A percentile compares a stretch with the other conserved stretches of the same genome.
Conservation (phyloP, 225 moss, liverwort and hornwort genomes). For the Bryoerythrophyllum caledonicum region DNA sequence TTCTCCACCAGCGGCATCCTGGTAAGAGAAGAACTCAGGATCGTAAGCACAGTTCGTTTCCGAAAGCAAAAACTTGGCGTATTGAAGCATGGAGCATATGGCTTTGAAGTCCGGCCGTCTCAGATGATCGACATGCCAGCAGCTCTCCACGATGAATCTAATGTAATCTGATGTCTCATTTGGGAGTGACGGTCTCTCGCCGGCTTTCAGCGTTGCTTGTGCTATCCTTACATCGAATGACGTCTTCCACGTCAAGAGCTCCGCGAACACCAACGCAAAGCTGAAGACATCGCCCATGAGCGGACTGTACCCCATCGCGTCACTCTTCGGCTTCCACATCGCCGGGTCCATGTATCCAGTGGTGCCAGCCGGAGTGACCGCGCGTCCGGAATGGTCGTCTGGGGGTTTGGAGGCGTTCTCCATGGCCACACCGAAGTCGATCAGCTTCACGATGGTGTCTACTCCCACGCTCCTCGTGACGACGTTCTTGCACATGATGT, state of each 20-base stretch:
- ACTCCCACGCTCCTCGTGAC: neutral
- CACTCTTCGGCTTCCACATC: constrained; percentile 4
- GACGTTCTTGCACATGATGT: constrained; percentile 33
- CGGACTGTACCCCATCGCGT: neutral
- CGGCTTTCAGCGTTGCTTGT: neutral
- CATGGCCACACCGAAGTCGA: constrained; percentile 37
- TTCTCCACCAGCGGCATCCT: constrained; percentile 13
- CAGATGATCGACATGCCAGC: constrained; percentile 25
- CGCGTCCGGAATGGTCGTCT: neutral
- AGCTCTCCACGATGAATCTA: constrained; percentile 30
- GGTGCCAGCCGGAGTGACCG: constrained; percentile 23
- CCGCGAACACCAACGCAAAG: constrained; percentile 30
- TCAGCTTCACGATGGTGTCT: constrained; percentile 33
- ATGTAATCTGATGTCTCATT: neutral
- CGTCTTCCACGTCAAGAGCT: constrained; percentile 29
- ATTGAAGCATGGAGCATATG: constrained; percentile 32
- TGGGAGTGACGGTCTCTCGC: constrained; percentile 24
- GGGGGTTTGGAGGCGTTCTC: neutral
- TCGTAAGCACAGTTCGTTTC: neutral
- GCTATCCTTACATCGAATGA: neutral
- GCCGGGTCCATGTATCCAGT: constrained; percentile 28
- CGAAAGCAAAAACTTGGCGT: constrained; percentile 21
- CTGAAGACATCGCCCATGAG: constrained; percentile 37
- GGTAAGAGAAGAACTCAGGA: constrained; percentile 9
- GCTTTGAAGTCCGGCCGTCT: constrained; percentile 30